phyloP scores from a whole-genome alignment of 768 basidiomycete genomes.

The Termitomyces sp. region DNA sequence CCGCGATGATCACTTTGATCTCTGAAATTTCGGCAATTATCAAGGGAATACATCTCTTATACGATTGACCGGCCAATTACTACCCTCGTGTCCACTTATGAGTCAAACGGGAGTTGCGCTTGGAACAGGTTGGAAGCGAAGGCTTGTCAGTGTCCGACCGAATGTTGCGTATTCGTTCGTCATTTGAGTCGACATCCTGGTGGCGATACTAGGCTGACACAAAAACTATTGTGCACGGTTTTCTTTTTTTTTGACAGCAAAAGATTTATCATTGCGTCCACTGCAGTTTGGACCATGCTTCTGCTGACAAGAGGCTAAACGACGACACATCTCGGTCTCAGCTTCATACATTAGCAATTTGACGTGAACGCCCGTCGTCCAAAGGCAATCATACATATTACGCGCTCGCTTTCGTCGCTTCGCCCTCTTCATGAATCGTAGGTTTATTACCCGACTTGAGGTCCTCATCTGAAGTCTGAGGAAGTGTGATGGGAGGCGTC shows the following conservation, averaged over 20 bases:
- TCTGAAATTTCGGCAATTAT: neutral
- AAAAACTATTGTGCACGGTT: no score
- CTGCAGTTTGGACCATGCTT: conserved; percentile 39
- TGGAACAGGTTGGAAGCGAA: conserved; percentile 42
- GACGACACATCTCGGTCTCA: conserved; percentile 23
- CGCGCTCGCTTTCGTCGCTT: neutral
- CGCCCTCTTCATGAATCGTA: neutral
- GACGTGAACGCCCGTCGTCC: neutral
- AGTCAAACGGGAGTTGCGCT: conserved; percentile 54
- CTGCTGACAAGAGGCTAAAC: conserved; percentile 32
- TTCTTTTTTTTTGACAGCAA: no score
- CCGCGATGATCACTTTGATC: no score
- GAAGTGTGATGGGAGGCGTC: neutral
- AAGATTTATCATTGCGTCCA: no score
- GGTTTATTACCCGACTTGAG: neutral
- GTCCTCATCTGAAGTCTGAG: neutral
- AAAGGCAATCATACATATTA: neutral
- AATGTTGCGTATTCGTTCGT: no score
- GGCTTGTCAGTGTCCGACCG: no score
- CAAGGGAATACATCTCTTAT: neutral
- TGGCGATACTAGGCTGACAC: no score
- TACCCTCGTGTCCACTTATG: conserved; percentile 32
- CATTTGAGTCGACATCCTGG: no score
- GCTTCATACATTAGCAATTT: conserved; percentile 19
- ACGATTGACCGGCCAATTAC: neutral